Conservation (phyloP, 2,329 filamentous ascomycete species). For the Diaporthe aspalathi region DNA sequence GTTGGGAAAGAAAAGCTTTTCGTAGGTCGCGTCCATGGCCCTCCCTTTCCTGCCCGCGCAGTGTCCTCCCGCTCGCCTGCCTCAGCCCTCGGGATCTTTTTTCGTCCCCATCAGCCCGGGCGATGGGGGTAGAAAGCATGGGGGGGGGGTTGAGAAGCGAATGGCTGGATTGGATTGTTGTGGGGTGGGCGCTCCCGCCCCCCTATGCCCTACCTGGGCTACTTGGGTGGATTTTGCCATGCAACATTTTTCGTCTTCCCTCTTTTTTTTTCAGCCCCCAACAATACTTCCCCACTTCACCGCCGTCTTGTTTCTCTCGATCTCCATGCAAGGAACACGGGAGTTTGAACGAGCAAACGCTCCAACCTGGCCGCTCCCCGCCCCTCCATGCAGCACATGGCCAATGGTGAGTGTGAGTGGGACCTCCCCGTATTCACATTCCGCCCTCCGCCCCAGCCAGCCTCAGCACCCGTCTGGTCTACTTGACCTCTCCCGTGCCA, state of each 20-base stretch:
- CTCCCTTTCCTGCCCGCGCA: background rate
- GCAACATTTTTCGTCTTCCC: background rate
- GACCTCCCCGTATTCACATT: slow-evolving; percentile 21
- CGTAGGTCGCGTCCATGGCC: no score
- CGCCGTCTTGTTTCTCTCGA: slow-evolving; percentile 18
- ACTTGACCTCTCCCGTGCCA: background rate
- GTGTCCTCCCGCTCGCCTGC: background rate
- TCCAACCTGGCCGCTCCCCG: background rate
- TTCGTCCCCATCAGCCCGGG: slow-evolving; percentile 7
- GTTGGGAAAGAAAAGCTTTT: slow-evolving; percentile 20
- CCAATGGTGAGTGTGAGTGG: slow-evolving; percentile 22
- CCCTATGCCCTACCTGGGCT: background rate
- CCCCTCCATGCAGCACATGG: background rate
- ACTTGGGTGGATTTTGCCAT: background rate
- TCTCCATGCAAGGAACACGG: slow-evolving; percentile 29
- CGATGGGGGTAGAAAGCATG: no score
- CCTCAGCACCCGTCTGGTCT: background rate
- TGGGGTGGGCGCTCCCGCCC: slow-evolving; percentile 9
- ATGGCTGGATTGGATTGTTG: background rate
- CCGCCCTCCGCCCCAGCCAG: slow-evolving; percentile 22
- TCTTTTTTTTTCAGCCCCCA: slow-evolving; percentile 15
- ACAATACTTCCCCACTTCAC: slow-evolving; percentile 26
- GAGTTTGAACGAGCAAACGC: background rate
- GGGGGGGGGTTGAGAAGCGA: no score
- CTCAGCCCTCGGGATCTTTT: slow-evolving; percentile 16